Conservation (phyloP, 306 rosid genomes). For the Fagus sylvatica region DNA sequence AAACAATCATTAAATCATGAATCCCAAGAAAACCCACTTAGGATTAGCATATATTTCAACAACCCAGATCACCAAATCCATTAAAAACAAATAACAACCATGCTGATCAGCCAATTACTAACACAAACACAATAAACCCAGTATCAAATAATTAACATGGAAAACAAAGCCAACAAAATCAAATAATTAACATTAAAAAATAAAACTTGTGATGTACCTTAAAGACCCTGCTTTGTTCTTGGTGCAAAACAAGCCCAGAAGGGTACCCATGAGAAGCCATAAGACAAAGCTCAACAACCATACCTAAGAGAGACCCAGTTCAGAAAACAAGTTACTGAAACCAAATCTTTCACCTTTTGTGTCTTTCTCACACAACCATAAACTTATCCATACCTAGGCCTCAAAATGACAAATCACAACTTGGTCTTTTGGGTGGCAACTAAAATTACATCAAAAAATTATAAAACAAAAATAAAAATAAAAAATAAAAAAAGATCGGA, state of each 20-base stretch:
- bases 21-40: constrained; percentile 2
- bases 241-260: constrained; percentile 54
- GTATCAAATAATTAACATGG: background rate
- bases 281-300: constrained; percentile 52
- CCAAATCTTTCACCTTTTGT: constrained; percentile 26
- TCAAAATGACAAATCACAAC: constrained; percentile 16
- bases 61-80: background rate
- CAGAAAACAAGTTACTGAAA: constrained; percentile 25
- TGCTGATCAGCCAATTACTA: background rate
- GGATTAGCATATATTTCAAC: background rate
- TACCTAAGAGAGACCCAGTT: constrained; percentile 35
- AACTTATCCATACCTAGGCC: constrained; percentile 42
- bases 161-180: constrained; percentile 1
- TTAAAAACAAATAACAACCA: background rate
- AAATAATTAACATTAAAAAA: background rate
- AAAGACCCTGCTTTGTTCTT: constrained; percentile 36
- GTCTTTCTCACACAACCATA: constrained; percentile 34
- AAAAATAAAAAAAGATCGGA: background rate
- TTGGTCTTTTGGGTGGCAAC: constrained; percentile 35
- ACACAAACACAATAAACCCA: background rate
- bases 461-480: background rate
- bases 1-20: constrained; percentile 6
- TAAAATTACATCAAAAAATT: background rate
- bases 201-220: constrained; percentile 46
- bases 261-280: constrained; percentile 77